Evolutionary conservation across 1,284 basidiomycete species (phyloP).

Genomic region (Schizopora paradoxa): DNA sequence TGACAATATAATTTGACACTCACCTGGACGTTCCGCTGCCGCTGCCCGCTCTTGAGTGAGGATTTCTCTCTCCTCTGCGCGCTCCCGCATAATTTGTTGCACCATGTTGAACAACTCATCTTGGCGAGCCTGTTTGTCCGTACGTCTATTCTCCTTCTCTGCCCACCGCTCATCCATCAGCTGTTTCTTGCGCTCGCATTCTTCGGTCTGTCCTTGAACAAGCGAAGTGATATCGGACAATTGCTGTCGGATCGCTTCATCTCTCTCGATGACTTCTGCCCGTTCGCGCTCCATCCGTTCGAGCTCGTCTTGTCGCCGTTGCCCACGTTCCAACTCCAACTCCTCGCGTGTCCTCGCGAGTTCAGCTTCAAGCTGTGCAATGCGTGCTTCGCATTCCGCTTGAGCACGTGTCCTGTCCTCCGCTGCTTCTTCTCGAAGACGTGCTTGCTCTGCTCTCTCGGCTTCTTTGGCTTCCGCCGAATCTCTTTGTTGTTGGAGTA

Average conservation of each 20-base stretch:
- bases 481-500: constrained; percentile 56
- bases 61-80: constrained; percentile 42
- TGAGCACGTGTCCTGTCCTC: constrained; percentile 21
- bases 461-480: constrained; percentile 48
- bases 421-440: constrained; percentile 39
- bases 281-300: constrained; percentile 56
- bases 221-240: constrained; percentile 63
- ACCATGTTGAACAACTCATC: constrained; percentile 55
- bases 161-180: constrained; percentile 52
- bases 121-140: constrained; percentile 47
- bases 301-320: constrained; percentile 50
- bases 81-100: constrained; percentile 46
- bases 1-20: constrained; percentile 18
- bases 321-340: constrained; percentile 48
- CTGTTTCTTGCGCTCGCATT: constrained; percentile 49
- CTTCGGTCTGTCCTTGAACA: constrained; percentile 56
- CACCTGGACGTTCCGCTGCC: constrained; percentile 47
- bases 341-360: constrained; percentile 51
- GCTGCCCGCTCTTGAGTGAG: constrained; percentile 45
- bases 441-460: constrained; percentile 39
- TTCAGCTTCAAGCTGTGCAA: constrained; percentile 56
- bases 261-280: constrained; percentile 49
- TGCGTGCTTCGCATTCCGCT: constrained; percentile 46
- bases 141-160: constrained; percentile 49
- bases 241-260: constrained; percentile 53